Evolutionary conservation across 164 flowering plant genomes (phyloP), one percentile per base, ranked within the genome.

Genomic region (Taxillus chinensis): DNA sequence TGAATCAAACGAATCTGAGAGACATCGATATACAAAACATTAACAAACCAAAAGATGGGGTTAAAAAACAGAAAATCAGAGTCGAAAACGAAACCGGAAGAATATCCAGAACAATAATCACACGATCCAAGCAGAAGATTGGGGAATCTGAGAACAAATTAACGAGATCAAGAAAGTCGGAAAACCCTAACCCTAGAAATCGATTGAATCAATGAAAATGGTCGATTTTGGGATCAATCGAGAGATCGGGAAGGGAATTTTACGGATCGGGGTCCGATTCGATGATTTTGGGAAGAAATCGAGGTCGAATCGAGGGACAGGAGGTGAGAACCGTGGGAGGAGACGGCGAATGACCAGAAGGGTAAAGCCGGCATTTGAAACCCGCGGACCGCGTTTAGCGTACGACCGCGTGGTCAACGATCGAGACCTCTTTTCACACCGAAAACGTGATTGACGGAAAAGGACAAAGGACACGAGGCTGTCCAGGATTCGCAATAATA

Each of bases 101-200:
- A 11, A 4, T 11, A 48, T 48, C 51, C 10, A 14, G 46, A 48
- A 11, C 51, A 3, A 11, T 11, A 48, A 11, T 48, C 51, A 48
- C 51, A 6, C 46, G 46, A 43, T 43, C 46, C 8, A 43, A 9
- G 46, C 7, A 48, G 12, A 48, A 14, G 10, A 48, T 48, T 11
- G 12, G 51, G 13, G 4, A 3, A 48, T 48, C 51, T 14, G 51
- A 11, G 51, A 14, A 48, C 70, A 3, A 7, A 4, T 11, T 8
- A 4, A 14, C 51, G 51, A 11, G 51, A 48, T 48, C 51, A 14
- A 11, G 10, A 48, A 48, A 48, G 12, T 48, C 13, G 1, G 2
- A 11, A 11, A 48, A 48, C 51, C 67, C 64, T 54, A 67, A 67
- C 60, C 69, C 70, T 66, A 59, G 58, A 67, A 63, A 9, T 27